Conservation (phyloP, 2,329 filamentous ascomycete species). For the Colletotrichum sp. region DNA sequence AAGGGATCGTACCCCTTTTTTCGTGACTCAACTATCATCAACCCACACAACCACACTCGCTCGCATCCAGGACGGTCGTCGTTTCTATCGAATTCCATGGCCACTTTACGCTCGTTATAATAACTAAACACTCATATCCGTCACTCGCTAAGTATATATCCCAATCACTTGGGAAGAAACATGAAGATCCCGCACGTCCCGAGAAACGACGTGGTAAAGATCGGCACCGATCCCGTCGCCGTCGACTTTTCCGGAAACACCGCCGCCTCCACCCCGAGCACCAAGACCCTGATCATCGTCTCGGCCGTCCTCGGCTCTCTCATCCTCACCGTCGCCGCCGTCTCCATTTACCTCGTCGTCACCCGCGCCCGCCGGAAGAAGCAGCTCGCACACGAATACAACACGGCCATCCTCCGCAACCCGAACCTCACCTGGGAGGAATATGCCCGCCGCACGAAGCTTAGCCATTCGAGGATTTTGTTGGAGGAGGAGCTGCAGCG, state of each 20-base stretch:
- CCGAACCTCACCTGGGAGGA: conserved; percentile 11
- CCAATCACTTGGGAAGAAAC: neutral
- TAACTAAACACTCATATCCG: neutral
- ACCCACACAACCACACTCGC: neutral
- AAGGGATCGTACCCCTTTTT: neutral
- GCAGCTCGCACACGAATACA: neutral
- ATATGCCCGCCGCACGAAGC: conserved; percentile 4
- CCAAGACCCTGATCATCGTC: neutral
- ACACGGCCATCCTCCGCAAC: conserved; percentile 1
- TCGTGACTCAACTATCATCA: neutral
- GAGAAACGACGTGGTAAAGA: neutral
- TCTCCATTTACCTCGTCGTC: neutral
- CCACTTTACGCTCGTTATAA: conserved; percentile 3
- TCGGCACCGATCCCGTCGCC: conserved; percentile 7
- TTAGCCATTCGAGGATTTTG: conserved; percentile 1
- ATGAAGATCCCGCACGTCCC: neutral
- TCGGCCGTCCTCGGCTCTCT: neutral
- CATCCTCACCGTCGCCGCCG: neutral
- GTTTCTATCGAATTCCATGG: neutral
- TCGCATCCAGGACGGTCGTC: neutral
- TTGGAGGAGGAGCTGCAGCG: conserved; percentile 11
- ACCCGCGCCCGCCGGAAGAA: neutral
- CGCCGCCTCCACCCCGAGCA: neutral
- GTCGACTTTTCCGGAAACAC: neutral
- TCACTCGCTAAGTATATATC: conserved; percentile 1